Evolutionary conservation across 768 basidiomycete genomes (phyloP), one percentile per base, ranked within the genome.

Genomic region (Suillus discolor): DNA sequence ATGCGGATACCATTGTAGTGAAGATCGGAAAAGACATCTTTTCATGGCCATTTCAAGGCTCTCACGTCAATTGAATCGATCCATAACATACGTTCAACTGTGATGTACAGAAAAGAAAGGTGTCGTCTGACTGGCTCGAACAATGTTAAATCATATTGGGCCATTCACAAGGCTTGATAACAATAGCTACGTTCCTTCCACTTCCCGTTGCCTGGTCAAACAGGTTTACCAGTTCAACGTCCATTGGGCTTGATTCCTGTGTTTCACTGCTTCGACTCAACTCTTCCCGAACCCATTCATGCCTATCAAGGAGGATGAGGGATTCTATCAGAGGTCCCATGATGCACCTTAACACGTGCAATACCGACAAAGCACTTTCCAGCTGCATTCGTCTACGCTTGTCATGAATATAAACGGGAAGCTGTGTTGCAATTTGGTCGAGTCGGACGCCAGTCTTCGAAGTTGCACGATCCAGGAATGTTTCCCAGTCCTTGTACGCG

Each of bases 151-250:
- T 41, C 25, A 23, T 63, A 63, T 61, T 63, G 36, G 16, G 13
- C 16, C 25, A 65, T 65, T 65, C 39, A 51, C 64, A 59, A 59
- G 83, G 81, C 42, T 76, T 77, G 61, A 89, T 77, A 41, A 87
- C 84, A 60, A 92, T 78, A 8, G 85, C 90, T 63, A 90, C 79
- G 74, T 92, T 93, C 70, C 91, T 78, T 57, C 87, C 90, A 73
- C 91, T 93, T 53, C 89, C 91, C 3, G 83, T 84, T 6, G 80
- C 79, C 73, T 92, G 91, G 70, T 92, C 88, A 66, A 93, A 93
- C 49, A 93, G 71, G 73, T 90, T 92, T 3, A 91, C 79, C 25
- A 85, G 70, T 38, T 82, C 78, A 23, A 85, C 80, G 49, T 65
- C 71, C 67, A 85, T 73, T 61, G 75, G 47, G 41, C 61, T 25